A percentile compares a stretch with the other conserved stretches of the same genome.
Evolutionary conservation across 106 monocot genomes (phyloP).

Genomic region (Dendrobium catenatum): DNA sequence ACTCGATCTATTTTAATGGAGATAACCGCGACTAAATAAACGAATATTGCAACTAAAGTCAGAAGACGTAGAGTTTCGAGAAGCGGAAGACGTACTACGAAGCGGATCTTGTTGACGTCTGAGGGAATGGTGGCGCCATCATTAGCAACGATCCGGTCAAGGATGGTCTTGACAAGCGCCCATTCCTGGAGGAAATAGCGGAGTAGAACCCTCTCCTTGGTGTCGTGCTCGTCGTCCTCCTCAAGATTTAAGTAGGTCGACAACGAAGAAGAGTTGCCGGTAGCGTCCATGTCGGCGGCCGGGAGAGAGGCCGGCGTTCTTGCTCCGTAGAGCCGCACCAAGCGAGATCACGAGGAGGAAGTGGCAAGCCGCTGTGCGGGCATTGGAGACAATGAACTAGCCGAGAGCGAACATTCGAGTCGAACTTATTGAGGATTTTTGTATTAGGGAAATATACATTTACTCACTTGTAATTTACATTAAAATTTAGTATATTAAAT

Average conservation of each 20-base stretch:
- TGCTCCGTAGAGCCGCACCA: background rate
- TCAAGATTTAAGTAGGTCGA: background rate
- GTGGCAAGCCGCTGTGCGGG: too few species aligned
- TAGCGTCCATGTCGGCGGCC: constrained; percentile 10
- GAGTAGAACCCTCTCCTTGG: constrained; percentile 70
- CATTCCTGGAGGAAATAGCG: constrained; percentile 92
- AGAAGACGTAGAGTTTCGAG: background rate
- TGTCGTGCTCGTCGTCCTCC: constrained; percentile 74
- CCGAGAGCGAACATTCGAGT: too few species aligned
- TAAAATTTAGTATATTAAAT: too few species aligned
- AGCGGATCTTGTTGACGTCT: constrained; percentile 76
- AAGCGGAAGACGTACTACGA: constrained; percentile 45
- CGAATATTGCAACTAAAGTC: background rate
- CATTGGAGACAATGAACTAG: too few species aligned
- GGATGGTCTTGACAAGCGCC: constrained; percentile 59
- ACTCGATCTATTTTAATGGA: background rate
- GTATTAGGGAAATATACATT: too few species aligned
- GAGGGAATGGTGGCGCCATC: constrained; percentile 42
- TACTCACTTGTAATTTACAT: too few species aligned
- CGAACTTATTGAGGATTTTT: too few species aligned
- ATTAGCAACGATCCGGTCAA: constrained; percentile 55
- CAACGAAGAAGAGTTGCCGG: constrained; percentile 9
- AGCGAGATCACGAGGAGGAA: too few species aligned
- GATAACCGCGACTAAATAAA: background rate
- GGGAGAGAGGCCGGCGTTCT: background rate